Evolutionary conservation across 1,139 yeast genomes (phyloP).

Genomic region (Yamadazyma spencermartinsiae): DNA sequence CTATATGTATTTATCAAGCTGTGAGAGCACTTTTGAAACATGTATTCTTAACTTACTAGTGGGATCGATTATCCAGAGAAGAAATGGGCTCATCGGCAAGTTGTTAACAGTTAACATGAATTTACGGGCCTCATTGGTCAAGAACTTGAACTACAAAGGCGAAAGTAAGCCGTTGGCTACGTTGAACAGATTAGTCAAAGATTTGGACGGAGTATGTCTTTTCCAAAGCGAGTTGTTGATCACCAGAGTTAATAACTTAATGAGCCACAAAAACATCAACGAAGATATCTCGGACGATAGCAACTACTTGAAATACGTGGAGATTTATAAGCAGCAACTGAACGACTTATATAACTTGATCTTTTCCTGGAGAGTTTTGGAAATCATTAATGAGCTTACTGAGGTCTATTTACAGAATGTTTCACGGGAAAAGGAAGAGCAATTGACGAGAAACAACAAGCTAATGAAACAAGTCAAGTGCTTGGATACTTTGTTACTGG

Average conservation of each 20-base stretch:
- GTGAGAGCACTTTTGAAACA: conserved; percentile 40
- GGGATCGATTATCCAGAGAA: conserved; percentile 27
- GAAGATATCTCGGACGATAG: conserved; percentile 26
- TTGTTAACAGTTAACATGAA: conserved; percentile 27
- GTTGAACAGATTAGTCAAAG: conserved; percentile 29
- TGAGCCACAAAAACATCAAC: conserved; percentile 24
- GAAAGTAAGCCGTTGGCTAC: conserved; percentile 22
- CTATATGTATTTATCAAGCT: conserved; percentile 30
- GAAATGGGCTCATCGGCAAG: conserved; percentile 21
- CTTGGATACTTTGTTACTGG: conserved; percentile 15
- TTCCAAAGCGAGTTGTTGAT: conserved; percentile 31
- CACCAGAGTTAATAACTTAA: conserved; percentile 30
- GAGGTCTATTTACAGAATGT: conserved; percentile 26
- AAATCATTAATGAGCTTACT: conserved; percentile 34
- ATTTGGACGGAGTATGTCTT: conserved; percentile 35
- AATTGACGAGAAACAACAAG: conserved; percentile 15
- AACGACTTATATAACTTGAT: conserved; percentile 29
- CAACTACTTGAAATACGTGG: conserved; percentile 33
- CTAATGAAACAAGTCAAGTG: conserved; percentile 25
- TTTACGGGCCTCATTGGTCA: conserved; percentile 28
- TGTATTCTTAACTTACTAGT: conserved; percentile 34
- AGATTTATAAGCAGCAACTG: conserved; percentile 23
- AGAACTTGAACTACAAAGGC: conserved; percentile 35
- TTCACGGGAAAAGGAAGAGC: conserved; percentile 16
- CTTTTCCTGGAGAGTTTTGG: conserved; percentile 41